These are phyloP conservation scores for Linanthus parryae DNA, from an alignment of 148 eudicot genomes.

Conservation along the genomic window DNA sequence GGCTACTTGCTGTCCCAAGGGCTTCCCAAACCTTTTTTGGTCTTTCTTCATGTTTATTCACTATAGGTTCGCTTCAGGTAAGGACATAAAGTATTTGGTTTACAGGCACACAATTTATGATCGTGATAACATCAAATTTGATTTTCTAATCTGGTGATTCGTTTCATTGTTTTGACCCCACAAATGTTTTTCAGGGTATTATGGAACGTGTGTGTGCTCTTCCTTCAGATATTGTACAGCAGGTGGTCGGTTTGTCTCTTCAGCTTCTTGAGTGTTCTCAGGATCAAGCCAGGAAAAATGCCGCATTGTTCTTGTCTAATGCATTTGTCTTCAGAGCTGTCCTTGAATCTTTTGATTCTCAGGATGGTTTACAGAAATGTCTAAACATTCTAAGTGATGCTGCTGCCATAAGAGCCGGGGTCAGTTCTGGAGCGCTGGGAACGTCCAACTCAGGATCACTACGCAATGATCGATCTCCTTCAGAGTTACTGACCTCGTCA, in stretches of 20 bases:
- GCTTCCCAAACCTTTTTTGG: slow-evolving; percentile 70
- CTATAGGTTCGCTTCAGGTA: slow-evolving; percentile 97
- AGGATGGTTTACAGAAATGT: slow-evolving; percentile 79
- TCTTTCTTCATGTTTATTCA: slow-evolving; percentile 87
- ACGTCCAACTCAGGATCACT: slow-evolving; percentile 53
- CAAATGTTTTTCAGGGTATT: slow-evolving; percentile 49
- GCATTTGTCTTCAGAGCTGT: slow-evolving; percentile 94
- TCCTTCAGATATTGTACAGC: slow-evolving; percentile 63
- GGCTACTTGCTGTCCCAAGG: slow-evolving; percentile 76
- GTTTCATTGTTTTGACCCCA: neutral
- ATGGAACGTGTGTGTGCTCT: slow-evolving; percentile 98
- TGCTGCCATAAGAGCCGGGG: slow-evolving; percentile 88
- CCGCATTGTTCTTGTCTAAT: slow-evolving; percentile 88
- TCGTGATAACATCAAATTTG: no score
- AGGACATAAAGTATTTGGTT: slow-evolving; percentile 1
- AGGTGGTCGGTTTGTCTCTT: slow-evolving; percentile 82
- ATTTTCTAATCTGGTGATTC: neutral
- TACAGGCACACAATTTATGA: no score
- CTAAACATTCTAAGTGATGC: slow-evolving; percentile 63
- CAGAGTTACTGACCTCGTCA: slow-evolving; percentile 80
- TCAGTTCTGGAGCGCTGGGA: slow-evolving; percentile 55
- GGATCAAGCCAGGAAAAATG: slow-evolving; percentile 93
- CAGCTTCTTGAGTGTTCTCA: slow-evolving; percentile 86
- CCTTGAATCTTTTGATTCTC: slow-evolving; percentile 84
- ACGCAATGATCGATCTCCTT: slow-evolving; percentile 69